A percentile compares a stretch with the other conserved stretches of the same genome.
Conservation (phyloP, 2,329 filamentous ascomycete species). For the Diaporthe ampelina region DNA sequence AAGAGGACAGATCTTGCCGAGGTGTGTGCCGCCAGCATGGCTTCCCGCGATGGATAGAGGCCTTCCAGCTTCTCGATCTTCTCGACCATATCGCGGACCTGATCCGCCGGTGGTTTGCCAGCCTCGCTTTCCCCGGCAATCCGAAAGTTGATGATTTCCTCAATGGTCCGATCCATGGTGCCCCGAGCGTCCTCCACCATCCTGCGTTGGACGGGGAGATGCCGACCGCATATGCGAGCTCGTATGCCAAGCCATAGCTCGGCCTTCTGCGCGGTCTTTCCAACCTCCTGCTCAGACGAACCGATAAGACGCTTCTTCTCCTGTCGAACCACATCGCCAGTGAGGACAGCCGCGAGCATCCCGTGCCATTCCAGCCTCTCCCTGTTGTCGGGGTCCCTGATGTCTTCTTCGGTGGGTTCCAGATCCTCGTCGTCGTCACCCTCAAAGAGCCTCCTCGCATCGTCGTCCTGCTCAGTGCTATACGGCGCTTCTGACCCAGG, state of each 20-base stretch:
- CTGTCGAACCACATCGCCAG: conserved; percentile 96
- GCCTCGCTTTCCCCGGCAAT: conserved; percentile 95
- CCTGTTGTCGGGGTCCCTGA: conserved; percentile 88
- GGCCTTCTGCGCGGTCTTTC: conserved; percentile 77
- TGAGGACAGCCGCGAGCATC: conserved; percentile 95
- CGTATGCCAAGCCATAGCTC: conserved; percentile 92
- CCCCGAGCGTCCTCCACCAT: conserved; percentile 88
- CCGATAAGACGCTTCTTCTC: conserved; percentile 97
- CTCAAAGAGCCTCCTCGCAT: conserved; percentile 93
- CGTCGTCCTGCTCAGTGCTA: conserved; percentile 76
- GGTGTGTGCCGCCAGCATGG: conserved; percentile 82
- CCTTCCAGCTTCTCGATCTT: conserved; percentile 92
- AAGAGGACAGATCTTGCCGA: conserved; percentile 83
- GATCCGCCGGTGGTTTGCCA: conserved; percentile 87
- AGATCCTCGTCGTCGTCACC: conserved; percentile 81
- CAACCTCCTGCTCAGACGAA: conserved; percentile 71
- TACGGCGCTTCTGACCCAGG: conserved; percentile 86
- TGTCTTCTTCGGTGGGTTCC: conserved; percentile 89
- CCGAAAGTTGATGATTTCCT: conserved; percentile 92
- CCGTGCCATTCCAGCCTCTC: conserved; percentile 98
- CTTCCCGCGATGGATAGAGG: conserved; percentile 84
- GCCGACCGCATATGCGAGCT: conserved; percentile 86
- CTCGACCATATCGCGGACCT: conserved; percentile 89
- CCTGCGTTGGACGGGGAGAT: conserved; percentile 85
- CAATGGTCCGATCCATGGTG: conserved; percentile 80